Base-by-base conservation (phyloP, 805 yeast genomes). In the Saccharomyces eubayanus region DNA sequence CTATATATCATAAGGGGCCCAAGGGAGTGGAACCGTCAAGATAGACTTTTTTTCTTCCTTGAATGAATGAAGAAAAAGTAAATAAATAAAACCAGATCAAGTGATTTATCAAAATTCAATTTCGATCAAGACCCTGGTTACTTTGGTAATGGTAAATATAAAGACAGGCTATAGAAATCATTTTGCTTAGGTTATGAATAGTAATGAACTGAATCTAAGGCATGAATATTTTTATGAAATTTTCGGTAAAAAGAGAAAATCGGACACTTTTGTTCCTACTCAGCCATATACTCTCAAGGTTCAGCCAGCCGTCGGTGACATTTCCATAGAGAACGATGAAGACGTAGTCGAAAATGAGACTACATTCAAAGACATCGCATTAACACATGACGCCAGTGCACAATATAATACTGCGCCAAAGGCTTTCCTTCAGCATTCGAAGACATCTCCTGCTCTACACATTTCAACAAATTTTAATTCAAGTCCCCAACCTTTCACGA, bases 191-290 rank as follows among this genome's bases (percentile, higher is more conserved):
- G 43, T 36, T 36, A 36, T 36, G 43, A 36, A 36, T 36, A 36
- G 24, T 36, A 36, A 36, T 36, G 46, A 29, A 20, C 30, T 27
- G 6, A 48, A 21, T 46, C 55, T 52, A 40, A 53, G 55, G 46
- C 16, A 31, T 3, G n/a, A 28, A 6, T 28, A 49, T 21, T 53
- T 53, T 29, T 49, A 46, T 24, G 55, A 53, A 16, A 53, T 53
- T 10, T 53, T 53, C 45, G 36, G 31, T 30, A 48, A 31, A 21
- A 47, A 36, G 36, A 45, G 55, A 49, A 52, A 24, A 45, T 16
- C 43, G 20, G 43, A 36, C 10, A 36, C 43, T 8, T 36, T 21
- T 5, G 20, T 16, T 4, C 21, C 43, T 16, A 6, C 21, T 16
- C 43, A 36, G 24, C 24, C 10, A 21, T 36, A 10, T 21, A 6